These are phyloP conservation scores for Camellia japonica DNA, from an alignment of 148 eudicot genomes.

Conservation along the genomic window DNA sequence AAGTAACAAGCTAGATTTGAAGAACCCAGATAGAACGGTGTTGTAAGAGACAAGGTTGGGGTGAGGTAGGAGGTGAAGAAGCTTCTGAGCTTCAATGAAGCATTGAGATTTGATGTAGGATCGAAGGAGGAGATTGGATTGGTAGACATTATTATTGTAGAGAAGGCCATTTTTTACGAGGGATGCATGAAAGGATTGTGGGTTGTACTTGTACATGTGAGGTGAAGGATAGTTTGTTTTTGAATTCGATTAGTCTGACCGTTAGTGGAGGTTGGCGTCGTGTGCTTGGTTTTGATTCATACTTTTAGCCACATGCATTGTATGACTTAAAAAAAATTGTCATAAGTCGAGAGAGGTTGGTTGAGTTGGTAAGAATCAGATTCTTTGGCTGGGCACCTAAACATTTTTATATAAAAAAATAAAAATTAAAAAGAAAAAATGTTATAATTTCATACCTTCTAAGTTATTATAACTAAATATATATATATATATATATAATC, in stretches of 20 bases:
- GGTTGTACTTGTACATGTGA: not conserved
- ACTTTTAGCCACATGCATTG: too few relatives aligned
- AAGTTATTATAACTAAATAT: too few relatives aligned
- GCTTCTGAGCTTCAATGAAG: not conserved
- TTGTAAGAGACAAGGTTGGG: conserved; percentile 3
- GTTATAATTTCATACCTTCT: too few relatives aligned
- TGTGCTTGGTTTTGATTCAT: too few relatives aligned
- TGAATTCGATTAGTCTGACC: not conserved
- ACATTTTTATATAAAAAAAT: too few relatives aligned
- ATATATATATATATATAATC: too few relatives aligned
- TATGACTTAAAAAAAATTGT: too few relatives aligned
- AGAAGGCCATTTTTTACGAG: not conserved
- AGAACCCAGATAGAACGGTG: not conserved
- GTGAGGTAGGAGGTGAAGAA: not conserved
- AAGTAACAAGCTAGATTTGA: not conserved
- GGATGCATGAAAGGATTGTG: not conserved
- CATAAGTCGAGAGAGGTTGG: too few relatives aligned
- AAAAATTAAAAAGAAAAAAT: too few relatives aligned
- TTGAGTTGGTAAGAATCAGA: too few relatives aligned
- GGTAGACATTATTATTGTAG: not conserved
- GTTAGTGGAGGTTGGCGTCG: too few relatives aligned
- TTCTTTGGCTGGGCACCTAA: too few relatives aligned
- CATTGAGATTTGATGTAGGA: not conserved
- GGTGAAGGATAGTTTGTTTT: not conserved
- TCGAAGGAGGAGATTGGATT: not conserved